A percentile compares a stretch with the other conserved stretches of the same genome.
These are phyloP conservation scores for Raddia distichophylla DNA, from an alignment of 176 grass and related monocot genomes.

Conservation along the genomic window DNA sequence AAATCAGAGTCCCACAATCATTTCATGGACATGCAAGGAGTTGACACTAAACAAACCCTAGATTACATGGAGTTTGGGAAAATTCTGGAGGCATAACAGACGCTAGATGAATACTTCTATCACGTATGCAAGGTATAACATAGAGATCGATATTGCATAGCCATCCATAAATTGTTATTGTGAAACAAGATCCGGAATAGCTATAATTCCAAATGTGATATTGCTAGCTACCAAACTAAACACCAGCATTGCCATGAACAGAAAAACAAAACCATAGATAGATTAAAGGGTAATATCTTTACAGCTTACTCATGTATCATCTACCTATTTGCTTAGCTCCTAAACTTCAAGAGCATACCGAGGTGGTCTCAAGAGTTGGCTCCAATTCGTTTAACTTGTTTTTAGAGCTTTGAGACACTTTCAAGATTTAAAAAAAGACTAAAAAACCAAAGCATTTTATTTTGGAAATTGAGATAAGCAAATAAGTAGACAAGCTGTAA, in stretches of 20 bases:
- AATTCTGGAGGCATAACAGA: not conserved
- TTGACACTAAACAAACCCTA: not conserved
- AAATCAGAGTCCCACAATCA: not conserved
- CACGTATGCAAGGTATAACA: conserved; percentile 6
- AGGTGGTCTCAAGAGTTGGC: no score
- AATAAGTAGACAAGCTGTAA: no score
- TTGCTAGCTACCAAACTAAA: not conserved
- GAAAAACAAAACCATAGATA: not conserved
- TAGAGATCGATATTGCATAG: not conserved
- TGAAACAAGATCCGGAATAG: not conserved
- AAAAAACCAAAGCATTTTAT: no score
- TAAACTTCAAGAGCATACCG: no score
- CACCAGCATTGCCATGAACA: not conserved
- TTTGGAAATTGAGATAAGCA: no score
- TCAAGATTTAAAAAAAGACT: no score
- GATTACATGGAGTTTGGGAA: not conserved
- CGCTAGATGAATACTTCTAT: conserved; percentile 22
- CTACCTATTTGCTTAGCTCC: no score
- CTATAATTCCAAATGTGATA: not conserved
- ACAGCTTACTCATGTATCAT: no score
- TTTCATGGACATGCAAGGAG: not conserved
- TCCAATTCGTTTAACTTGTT: no score
- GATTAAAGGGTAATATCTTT: no score
- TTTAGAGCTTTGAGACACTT: no score
- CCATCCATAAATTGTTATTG: not conserved